These are phyloP conservation scores for Selenicereus undatus DNA, from an alignment of 148 eudicot species.

Conservation along the genomic window DNA sequence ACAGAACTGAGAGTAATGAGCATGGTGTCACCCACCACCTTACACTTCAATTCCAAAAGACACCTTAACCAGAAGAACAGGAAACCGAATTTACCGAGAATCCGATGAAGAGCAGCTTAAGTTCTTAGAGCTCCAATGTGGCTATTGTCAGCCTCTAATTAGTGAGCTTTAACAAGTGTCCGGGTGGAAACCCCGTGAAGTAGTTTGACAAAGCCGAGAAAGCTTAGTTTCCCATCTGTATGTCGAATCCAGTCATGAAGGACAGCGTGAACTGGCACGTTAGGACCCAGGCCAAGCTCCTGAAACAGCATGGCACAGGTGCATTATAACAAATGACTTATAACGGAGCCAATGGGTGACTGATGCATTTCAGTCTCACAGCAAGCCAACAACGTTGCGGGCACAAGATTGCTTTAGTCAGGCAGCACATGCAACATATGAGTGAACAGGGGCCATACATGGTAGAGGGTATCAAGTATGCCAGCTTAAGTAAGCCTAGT, in stretches of 20 bases:
- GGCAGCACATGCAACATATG: no score
- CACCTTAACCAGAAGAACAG: conserved; percentile 13
- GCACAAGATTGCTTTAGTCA: no score
- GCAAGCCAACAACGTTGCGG: no score
- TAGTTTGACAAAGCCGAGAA: conserved; percentile 85
- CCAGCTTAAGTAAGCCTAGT: no score
- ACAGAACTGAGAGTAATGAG: background rate
- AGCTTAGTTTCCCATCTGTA: conserved; percentile 94
- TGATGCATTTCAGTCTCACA: no score
- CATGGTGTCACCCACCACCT: background rate
- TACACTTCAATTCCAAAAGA: conserved; percentile 13
- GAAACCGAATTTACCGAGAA: conserved; percentile 8
- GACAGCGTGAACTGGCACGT: conserved; percentile 92
- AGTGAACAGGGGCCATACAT: no score
- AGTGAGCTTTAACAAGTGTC: conserved; percentile 57
- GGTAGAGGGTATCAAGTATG: no score
- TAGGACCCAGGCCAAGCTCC: conserved; percentile 91
- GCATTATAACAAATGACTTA: no score
- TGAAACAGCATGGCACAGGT: conserved; percentile 32
- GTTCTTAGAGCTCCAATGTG: conserved; percentile 6
- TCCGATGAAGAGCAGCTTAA: conserved; percentile 4
- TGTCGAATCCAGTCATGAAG: conserved; percentile 96
- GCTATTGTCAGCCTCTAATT: conserved; percentile 22
- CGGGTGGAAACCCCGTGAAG: conserved; percentile 75
- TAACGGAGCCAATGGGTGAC: no score